Evolutionary conservation across 73 alveolate genomes (phyloP).

Genomic region (Blepharisma stoltei): DNA sequence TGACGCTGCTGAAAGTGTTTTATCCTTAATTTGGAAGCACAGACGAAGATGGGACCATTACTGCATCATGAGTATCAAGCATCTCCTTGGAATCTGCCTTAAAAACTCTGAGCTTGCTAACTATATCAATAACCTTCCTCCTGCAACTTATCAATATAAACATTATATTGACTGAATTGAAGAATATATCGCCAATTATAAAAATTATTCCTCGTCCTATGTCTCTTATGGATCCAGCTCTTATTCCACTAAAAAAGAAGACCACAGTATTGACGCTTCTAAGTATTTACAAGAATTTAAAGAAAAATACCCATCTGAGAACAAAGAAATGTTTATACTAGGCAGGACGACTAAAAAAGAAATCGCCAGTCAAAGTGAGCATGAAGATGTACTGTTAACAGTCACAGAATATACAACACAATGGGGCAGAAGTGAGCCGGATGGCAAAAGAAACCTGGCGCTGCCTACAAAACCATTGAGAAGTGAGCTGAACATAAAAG

Average conservation of each 20-base stretch:
- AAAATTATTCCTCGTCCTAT: too few relatives aligned
- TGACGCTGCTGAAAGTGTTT: slow-evolving; percentile 15
- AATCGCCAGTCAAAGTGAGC: neutral
- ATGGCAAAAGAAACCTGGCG: neutral
- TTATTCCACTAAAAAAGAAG: slow-evolving; percentile 5
- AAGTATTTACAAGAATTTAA: neutral
- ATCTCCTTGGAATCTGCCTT: neutral
- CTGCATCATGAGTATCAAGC: slow-evolving; percentile 15
- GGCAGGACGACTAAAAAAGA: neutral
- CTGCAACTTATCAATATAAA: slow-evolving; percentile 56
- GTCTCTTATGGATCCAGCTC: neutral
- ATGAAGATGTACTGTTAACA: neutral
- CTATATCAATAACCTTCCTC: slow-evolving; percentile 38
- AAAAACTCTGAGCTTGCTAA: slow-evolving; percentile 28
- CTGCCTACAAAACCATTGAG: slow-evolving; percentile 13
- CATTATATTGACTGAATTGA: slow-evolving; percentile 61
- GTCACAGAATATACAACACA: slow-evolving; percentile 8
- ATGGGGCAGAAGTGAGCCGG: slow-evolving; percentile 23
- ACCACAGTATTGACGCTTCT: neutral
- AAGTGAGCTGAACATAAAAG: neutral
- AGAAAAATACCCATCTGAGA: neutral
- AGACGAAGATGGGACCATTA: slow-evolving; percentile 21
- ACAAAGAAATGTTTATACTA: neutral
- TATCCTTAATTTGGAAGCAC: slow-evolving; percentile 28
- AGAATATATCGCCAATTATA: slow-evolving; percentile 41